Evolutionary conservation across 2,329 filamentous ascomycete genomes (phyloP).

Genomic region (Intubia oerlemansii): DNA sequence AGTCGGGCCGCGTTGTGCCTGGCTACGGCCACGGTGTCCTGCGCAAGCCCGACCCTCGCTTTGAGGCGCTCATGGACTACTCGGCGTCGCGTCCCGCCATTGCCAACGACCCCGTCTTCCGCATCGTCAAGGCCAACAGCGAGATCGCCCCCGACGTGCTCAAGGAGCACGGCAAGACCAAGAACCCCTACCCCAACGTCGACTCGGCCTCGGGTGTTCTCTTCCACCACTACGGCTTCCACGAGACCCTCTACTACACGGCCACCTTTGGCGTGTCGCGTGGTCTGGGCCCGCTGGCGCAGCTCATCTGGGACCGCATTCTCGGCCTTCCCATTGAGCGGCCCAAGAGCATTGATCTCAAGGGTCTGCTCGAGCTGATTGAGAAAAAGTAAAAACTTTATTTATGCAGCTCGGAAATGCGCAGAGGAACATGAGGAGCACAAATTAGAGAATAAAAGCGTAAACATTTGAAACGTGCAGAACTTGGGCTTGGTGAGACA

Average conservation of each 20-base stretch:
- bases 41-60: slow-evolving; percentile 89
- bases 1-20: slow-evolving; percentile 82
- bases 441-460: too few species aligned
- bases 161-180: slow-evolving; percentile 91
- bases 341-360: slow-evolving; percentile 90
- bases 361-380: slow-evolving; percentile 56
- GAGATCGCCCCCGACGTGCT: slow-evolving; percentile 79
- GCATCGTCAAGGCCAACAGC: slow-evolving; percentile 82
- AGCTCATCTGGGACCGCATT: slow-evolving; percentile 90
- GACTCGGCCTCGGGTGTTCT: slow-evolving; percentile 84
- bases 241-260: slow-evolving; percentile 88
- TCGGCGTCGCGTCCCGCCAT: slow-evolving; percentile 71
- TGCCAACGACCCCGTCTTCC: slow-evolving; percentile 70
- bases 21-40: slow-evolving; percentile 93
- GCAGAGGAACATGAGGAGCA: too few species aligned
- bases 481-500: too few species aligned
- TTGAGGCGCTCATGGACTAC: slow-evolving; percentile 93
- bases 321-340: slow-evolving; percentile 89
- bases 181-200: slow-evolving; percentile 95
- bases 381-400: slow-evolving; percentile 13
- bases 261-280: slow-evolving; percentile 48
- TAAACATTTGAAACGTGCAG: too few species aligned
- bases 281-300: slow-evolving; percentile 69
- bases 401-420: too few species aligned
- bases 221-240: slow-evolving; percentile 97